Evolutionary conservation across 805 yeast species (phyloP).

Genomic region (Suhomyces pyralidae): DNA sequence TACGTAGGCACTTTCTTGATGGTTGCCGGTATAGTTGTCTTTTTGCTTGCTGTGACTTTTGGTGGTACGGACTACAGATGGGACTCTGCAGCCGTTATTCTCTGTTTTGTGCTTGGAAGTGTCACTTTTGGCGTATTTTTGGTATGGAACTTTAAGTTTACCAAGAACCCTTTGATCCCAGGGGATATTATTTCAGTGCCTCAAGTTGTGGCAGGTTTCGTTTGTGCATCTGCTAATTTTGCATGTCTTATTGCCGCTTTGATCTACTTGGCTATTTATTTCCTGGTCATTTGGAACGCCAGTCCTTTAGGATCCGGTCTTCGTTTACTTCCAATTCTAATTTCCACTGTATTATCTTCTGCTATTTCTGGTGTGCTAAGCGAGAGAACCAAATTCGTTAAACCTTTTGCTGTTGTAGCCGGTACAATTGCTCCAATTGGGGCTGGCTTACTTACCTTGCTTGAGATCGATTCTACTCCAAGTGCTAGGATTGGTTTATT

Average conservation of each 20-base stretch:
- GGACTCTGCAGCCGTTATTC: conserved; percentile 22
- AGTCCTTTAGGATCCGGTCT: conserved; percentile 47
- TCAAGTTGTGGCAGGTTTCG: conserved; percentile 13
- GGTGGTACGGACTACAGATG: conserved; percentile 19
- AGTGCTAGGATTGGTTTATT: conserved; percentile 43
- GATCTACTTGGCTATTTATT: conserved; percentile 42
- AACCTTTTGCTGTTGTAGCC: conserved; percentile 38
- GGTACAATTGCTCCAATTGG: conserved; percentile 40
- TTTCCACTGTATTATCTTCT: conserved; percentile 39
- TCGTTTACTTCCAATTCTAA: conserved; percentile 41
- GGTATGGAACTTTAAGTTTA: conserved; percentile 17
- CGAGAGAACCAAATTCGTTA: conserved; percentile 37
- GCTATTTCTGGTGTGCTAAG: conserved; percentile 37
- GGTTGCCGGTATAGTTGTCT: conserved; percentile 18
- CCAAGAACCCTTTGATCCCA: conserved; percentile 18
- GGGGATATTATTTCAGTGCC: conserved; percentile 12
- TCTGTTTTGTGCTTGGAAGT: conserved; percentile 21
- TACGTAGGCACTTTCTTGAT: conserved; percentile 19
- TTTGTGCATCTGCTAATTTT: conserved; percentile 13
- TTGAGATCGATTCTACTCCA: conserved; percentile 34
- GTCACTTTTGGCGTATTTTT: conserved; percentile 14
- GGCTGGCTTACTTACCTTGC: conserved; percentile 42
- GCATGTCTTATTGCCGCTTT: conserved; percentile 17
- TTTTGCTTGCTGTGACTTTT: conserved; percentile 23
- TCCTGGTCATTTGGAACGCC: conserved; percentile 44